Base-by-base conservation (phyloP, 2,329 filamentous ascomycete species). In the Trichoderma guizhouense region DNA sequence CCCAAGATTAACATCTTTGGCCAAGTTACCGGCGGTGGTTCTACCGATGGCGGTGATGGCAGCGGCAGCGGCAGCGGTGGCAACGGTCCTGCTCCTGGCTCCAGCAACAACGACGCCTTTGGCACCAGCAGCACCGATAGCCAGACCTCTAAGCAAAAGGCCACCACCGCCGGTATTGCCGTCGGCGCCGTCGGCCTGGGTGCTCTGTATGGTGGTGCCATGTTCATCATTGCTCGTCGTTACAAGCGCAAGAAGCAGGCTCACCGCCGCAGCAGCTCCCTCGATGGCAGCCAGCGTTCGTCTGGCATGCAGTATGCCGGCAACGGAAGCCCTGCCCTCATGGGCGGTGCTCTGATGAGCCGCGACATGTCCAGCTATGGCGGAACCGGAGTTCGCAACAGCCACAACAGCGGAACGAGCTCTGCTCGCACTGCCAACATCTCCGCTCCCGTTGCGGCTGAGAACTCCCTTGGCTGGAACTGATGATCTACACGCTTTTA, bases 401-500 rank as follows among this genome's bases (percentile, higher is more conserved):
- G 89, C 77, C 89, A 91, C 69, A 89, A 87, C 76, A 95, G 92
- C 79, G 92, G 92, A 73, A 84, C 84, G 66, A 86, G 84, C 68
- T 84, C 83, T 80, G 83, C 83, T 76, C 84, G 85, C 81, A 89
- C 87, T 51, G 86, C 87, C 57, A 86, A 91, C 82, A 97, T 98
- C 80, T 97, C 93, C 73, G 93, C 93, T 39, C 95, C 95, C 4
- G 92, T 97, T 74, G 95, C 95, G 81, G 92, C 94, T 4, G 94
- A 97, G 85, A 98, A 98, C 87, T 97, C 94, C 66, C 88, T 98
- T 75, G 95, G 95, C 78, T 98, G 95, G 95, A 97, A 97, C 85
- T 98, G 75, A 81, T 74, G 74, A 74, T 70, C 39, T 68, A 34
- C 32, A 73, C 47, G 62, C 51, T 67, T 53, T 30, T 72, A 57